Percentiles rank a stretch among this genome's conserved stretches.
These are phyloP conservation scores for Pelargonium myrrhifolium DNA, from an alignment of 441 rosid species.

Conservation along the genomic window DNA sequence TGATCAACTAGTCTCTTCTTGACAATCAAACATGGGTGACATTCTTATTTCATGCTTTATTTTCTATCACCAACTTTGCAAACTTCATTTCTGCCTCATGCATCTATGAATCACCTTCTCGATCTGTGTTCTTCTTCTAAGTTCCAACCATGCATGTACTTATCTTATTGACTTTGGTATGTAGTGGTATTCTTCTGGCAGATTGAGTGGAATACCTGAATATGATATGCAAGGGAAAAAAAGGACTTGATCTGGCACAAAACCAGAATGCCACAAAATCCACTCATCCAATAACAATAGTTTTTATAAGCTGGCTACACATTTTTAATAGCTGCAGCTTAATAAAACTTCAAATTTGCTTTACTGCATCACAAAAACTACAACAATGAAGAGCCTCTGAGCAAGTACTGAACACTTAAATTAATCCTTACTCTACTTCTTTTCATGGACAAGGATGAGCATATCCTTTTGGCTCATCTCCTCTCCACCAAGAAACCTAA, in stretches of 20 bases:
- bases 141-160: neutral
- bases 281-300: neutral
- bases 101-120: too few species aligned
- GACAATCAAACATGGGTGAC: too few species aligned
- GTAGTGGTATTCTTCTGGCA: neutral
- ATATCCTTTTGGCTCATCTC: constrained; percentile 34
- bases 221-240: too few species aligned
- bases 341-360: constrained; percentile 10
- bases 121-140: constrained; percentile 10
- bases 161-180: too few species aligned
- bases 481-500: constrained; percentile 23
- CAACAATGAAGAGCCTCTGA: constrained; percentile 13
- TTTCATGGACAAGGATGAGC: constrained; percentile 37
- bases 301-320: neutral
- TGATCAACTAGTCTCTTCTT: too few species aligned
- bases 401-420: constrained; percentile 4
- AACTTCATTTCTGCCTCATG: too few species aligned
- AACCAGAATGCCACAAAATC: too few species aligned
- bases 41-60: too few species aligned
- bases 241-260: too few species aligned
- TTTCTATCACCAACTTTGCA: too few species aligned
- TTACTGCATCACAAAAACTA: constrained; percentile 13
- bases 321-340: neutral
- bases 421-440: constrained; percentile 6
- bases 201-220: too few species aligned